phyloP scores from a whole-genome alignment of 2,329 filamentous ascomycete species.

The Daldinia eschscholtzii region DNA sequence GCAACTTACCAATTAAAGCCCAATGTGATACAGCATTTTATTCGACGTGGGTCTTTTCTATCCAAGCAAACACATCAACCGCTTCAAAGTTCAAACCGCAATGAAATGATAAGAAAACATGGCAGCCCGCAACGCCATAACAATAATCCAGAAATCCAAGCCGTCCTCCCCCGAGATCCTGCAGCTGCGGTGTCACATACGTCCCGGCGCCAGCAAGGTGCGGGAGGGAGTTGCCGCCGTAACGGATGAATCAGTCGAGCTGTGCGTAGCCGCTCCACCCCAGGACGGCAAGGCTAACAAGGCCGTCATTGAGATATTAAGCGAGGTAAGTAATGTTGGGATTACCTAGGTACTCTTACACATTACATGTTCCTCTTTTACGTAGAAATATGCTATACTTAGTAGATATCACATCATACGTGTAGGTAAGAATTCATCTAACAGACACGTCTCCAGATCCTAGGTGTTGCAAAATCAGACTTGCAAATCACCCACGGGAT shows the following conservation, averaged over 20 bases:
- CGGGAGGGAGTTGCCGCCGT: slow-evolving; percentile 72
- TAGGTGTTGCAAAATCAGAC: slow-evolving; percentile 73
- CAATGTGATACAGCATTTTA: not conserved
- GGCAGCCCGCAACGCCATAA: slow-evolving; percentile 62
- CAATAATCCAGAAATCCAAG: slow-evolving; percentile 60
- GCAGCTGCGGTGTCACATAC: slow-evolving; percentile 75
- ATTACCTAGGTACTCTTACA: not conserved
- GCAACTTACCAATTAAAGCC: not conserved
- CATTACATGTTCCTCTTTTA: not conserved
- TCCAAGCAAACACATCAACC: not conserved
- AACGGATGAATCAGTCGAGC: slow-evolving; percentile 68
- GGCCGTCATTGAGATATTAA: slow-evolving; percentile 73
- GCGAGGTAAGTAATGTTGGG: slow-evolving; percentile 60
- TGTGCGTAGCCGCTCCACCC: slow-evolving; percentile 75
- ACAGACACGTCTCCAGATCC: slow-evolving; percentile 56
- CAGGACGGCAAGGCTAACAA: slow-evolving; percentile 77
- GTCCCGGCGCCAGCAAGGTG: slow-evolving; percentile 71
- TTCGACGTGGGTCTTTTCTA: not conserved
- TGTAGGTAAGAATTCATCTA: slow-evolving; percentile 9
- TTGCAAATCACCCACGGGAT: slow-evolving; percentile 72
- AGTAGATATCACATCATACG: not conserved
- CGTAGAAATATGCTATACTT: too few relatives aligned
- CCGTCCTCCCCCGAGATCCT: slow-evolving; percentile 55
- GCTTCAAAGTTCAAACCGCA: not conserved
- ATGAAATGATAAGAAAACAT: slow-evolving; percentile 40